phyloP scores from a whole-genome alignment of 345 rosid species.

The Punica granatum region DNA sequence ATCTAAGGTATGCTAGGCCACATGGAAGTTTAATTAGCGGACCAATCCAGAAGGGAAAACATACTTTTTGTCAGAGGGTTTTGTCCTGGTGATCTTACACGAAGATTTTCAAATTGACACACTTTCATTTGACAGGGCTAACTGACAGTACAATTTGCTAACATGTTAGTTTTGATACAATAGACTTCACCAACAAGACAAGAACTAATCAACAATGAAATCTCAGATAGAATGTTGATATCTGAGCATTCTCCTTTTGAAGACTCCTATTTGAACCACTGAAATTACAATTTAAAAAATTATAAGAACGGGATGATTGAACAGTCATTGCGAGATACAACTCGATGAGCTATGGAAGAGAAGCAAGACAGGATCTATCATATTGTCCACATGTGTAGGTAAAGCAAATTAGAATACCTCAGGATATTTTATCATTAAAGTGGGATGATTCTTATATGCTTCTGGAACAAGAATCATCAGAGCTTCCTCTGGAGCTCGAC shows the following conservation, averaged over 20 bases:
- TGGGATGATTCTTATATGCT: constrained; percentile 97
- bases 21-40: background rate
- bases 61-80: background rate
- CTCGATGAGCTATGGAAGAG: background rate
- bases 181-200: background rate
- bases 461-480: constrained; percentile 99
- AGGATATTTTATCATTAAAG: constrained; percentile 73
- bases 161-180: background rate
- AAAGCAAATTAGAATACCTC: constrained; percentile 45
- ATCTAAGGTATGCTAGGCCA: background rate
- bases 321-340: background rate
- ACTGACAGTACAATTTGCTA: background rate
- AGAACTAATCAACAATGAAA: background rate
- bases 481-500: constrained; percentile 84
- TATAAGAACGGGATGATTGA: background rate
- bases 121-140: background rate
- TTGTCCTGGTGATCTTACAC: background rate
- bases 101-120: background rate
- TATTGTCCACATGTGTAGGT: background rate
- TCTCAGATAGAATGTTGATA: background rate
- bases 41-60: background rate
- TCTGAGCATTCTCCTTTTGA: background rate
- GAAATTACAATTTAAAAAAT: background rate
- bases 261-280: background rate
- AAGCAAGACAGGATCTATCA: background rate